Evolutionary conservation across 139 green algal species (phyloP).

Genomic region (Coelastrella sp.): DNA sequence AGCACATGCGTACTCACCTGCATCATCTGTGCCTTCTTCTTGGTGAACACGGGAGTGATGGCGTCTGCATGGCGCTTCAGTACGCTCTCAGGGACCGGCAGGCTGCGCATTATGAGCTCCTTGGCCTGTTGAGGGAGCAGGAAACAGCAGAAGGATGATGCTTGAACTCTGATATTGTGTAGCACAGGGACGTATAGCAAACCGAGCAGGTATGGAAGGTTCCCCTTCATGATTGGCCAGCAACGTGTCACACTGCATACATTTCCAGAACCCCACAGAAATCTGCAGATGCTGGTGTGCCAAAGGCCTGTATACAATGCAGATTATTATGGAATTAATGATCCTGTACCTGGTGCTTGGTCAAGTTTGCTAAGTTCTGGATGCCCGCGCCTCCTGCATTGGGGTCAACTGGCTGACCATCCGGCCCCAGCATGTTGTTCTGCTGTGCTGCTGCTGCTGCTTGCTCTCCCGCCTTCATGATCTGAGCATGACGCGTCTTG

Average conservation of each 20-base stretch:
- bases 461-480: conserved; percentile 33
- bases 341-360: conserved; percentile 40
- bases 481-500: conserved; percentile 28
- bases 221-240: too few species aligned
- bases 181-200: not conserved
- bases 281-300: too few species aligned
- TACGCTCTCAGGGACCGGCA: conserved; percentile 43
- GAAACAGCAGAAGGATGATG: not conserved
- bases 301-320: not conserved
- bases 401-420: conserved; percentile 1
- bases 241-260: too few species aligned
- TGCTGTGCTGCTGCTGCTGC: not conserved
- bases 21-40: conserved; percentile 41
- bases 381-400: not conserved
- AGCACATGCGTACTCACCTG: not conserved
- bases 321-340: not conserved
- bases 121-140: conserved; percentile 11
- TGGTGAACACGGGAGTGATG: conserved; percentile 18
- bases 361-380: conserved; percentile 22
- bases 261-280: too few species aligned
- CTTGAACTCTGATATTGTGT: too few species aligned
- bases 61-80: conserved; percentile 40
- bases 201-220: not conserved
- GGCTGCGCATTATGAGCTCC: conserved; percentile 44
- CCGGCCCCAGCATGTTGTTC: not conserved